Evolutionary conservation across 495 filamentous ascomycete genomes (phyloP).

Genomic region (Barbatosphaeria neglecta): DNA sequence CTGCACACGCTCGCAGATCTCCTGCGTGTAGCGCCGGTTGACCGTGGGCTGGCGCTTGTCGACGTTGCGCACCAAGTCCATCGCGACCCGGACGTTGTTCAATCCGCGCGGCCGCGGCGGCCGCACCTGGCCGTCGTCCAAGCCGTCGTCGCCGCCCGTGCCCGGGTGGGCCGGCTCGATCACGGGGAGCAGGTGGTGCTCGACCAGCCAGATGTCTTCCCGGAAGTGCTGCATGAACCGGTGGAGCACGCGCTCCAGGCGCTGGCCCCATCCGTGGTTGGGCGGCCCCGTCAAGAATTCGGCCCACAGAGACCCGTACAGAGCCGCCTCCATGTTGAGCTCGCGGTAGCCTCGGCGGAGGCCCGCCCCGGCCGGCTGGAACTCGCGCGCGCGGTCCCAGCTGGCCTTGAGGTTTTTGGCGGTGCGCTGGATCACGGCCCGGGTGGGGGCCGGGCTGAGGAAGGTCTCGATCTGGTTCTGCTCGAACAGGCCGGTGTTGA

Average conservation of each 20-base stretch:
- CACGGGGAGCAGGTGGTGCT: constrained; percentile 52
- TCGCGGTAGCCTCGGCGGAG: constrained; percentile 24
- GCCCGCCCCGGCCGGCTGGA: constrained; percentile 1
- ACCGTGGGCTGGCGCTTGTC: constrained; percentile 50
- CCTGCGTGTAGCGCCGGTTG: constrained; percentile 31
- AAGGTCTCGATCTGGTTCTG: constrained; percentile 41
- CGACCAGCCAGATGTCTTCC: constrained; percentile 56
- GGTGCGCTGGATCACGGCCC: constrained; percentile 61
- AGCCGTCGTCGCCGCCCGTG: constrained; percentile 4
- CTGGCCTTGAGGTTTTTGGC: constrained; percentile 10
- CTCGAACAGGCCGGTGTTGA: constrained; percentile 44
- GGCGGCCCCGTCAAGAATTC: constrained; percentile 51
- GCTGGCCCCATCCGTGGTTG: constrained; percentile 25
- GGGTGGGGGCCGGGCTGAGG: constrained; percentile 45
- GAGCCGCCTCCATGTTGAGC: constrained; percentile 51
- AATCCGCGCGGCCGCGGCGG: not conserved
- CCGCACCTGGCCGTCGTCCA: not conserved
- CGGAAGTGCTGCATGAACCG: constrained; percentile 58
- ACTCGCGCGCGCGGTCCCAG: not conserved
- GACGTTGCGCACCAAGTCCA: constrained; percentile 46
- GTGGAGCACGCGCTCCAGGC: constrained; percentile 49
- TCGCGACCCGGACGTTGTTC: constrained; percentile 27
- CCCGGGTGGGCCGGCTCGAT: constrained; percentile 22
- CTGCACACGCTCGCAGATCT: constrained; percentile 32
- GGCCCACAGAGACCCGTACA: constrained; percentile 69